phyloP scores from a whole-genome alignment of 129 eudicot species.

The Tagetes erecta region DNA sequence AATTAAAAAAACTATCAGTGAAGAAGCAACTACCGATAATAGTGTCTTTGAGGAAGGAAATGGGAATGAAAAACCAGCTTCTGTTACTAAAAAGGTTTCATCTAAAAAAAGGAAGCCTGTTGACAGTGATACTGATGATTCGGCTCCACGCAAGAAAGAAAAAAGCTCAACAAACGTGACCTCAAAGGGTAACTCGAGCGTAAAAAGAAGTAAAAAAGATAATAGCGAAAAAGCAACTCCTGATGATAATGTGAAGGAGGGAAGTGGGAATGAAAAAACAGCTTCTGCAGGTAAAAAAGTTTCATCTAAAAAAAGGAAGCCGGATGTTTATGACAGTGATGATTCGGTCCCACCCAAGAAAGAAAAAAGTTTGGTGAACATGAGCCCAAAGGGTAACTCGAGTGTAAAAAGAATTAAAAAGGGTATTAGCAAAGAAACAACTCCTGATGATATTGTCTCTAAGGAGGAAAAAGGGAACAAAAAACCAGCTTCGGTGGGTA shows the following conservation, averaged over 20 bases:
- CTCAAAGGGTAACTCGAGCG: background rate
- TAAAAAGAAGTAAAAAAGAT: background rate
- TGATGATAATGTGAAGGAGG: slow-evolving; percentile 24
- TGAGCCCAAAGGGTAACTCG: background rate
- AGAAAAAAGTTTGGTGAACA: slow-evolving; percentile 12
- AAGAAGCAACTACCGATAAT: slow-evolving; percentile 11
- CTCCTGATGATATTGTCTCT: slow-evolving; percentile 18
- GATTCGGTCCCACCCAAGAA: slow-evolving; percentile 16
- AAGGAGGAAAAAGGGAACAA: slow-evolving; percentile 6
- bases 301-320: slow-evolving; percentile 32
- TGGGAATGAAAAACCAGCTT: slow-evolving; percentile 23
- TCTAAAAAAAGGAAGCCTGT: slow-evolving; percentile 34
- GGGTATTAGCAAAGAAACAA: background rate
- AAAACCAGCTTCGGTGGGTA: slow-evolving; percentile 24
- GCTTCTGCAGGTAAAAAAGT: slow-evolving; percentile 27
- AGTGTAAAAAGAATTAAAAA: background rate
- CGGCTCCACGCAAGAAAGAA: slow-evolving; percentile 10
- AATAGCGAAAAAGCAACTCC: background rate
- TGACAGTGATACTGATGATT: slow-evolving; percentile 7
- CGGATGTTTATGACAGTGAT: slow-evolving; percentile 1
- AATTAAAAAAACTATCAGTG: slow-evolving; percentile 16
- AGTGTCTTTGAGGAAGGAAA: slow-evolving; percentile 27
- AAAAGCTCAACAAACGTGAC: background rate
- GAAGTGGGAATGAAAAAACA: slow-evolving; percentile 1
- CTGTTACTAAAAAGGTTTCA: slow-evolving; percentile 21